Conservation (phyloP, 345 rosid species). For the Limnanthes douglasii region DNA sequence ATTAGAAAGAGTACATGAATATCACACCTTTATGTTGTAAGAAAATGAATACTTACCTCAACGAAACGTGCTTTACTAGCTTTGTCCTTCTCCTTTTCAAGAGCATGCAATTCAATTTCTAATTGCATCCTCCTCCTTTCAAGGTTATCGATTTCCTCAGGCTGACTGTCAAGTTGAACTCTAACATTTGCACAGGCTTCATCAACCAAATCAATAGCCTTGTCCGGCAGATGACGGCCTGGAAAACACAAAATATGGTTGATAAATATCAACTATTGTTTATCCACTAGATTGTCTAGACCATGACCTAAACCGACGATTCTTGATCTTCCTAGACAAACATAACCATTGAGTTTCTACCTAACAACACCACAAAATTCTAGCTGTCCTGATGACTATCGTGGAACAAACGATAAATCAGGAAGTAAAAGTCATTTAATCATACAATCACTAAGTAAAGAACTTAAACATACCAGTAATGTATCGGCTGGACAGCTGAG, state of each 20-base stretch:
- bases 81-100: constrained; percentile 89
- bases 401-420: too few species aligned
- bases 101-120: constrained; percentile 80
- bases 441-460: not conserved
- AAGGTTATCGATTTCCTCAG: constrained; percentile 85
- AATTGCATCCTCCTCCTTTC: constrained; percentile 80
- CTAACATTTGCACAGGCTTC: constrained; percentile 94
- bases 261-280: not conserved
- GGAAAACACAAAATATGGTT: not conserved
- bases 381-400: too few species aligned
- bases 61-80: constrained; percentile 78
- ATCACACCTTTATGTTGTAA: too few species aligned
- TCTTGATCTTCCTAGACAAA: too few species aligned
- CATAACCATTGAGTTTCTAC: too few species aligned
- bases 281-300: not conserved
- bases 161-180: constrained; percentile 95
- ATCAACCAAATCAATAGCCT: constrained; percentile 88
- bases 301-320: too few species aligned
- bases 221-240: constrained; percentile 90
- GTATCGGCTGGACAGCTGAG: constrained; percentile 80
- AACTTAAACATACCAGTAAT: constrained; percentile 47
- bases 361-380: too few species aligned
- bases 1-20: too few species aligned
- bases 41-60: constrained; percentile 34
- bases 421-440: too few species aligned